Conservation (phyloP, 2,329 filamentous ascomycete species). For the Claviceps monticola region DNA sequence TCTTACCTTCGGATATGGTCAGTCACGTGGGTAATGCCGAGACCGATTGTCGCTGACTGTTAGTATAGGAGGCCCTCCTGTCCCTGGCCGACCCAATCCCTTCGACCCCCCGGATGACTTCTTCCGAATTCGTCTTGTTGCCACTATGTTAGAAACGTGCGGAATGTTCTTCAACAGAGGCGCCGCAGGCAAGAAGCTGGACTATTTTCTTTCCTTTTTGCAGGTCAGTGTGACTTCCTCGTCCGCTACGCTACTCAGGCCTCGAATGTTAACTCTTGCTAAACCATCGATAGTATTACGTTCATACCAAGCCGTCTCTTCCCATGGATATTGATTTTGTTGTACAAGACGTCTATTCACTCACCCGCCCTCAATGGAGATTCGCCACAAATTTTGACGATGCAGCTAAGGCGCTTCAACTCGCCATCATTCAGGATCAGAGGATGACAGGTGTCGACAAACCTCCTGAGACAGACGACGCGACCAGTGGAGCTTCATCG, state of each 20-base stretch:
- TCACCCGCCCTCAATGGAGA: slow-evolving; percentile 87
- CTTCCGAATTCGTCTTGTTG: slow-evolving; percentile 84
- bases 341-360: slow-evolving; percentile 77
- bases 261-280: neutral
- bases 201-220: slow-evolving; percentile 94
- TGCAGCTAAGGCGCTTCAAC: slow-evolving; percentile 67
- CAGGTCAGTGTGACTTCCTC: slow-evolving; percentile 38
- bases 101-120: slow-evolving; percentile 88
- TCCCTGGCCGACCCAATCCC: slow-evolving; percentile 60
- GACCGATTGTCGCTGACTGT: neutral
- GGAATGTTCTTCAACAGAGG: slow-evolving; percentile 94
- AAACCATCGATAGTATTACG: slow-evolving; percentile 56
- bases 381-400: slow-evolving; percentile 68
- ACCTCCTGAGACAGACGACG: slow-evolving; percentile 56
- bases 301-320: slow-evolving; percentile 74
- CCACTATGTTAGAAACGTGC: slow-evolving; percentile 84
- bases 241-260: neutral
- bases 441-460: slow-evolving; percentile 64
- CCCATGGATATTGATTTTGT: slow-evolving; percentile 98
- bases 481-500: slow-evolving; percentile 53
- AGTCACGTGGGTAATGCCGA: slow-evolving; percentile 12
- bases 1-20: slow-evolving; percentile 77
- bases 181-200: slow-evolving; percentile 86
- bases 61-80: slow-evolving; percentile 55
- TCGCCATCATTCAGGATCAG: slow-evolving; percentile 83